Base-by-base conservation (phyloP, 495 filamentous ascomycete genomes). In the Annulohypoxylon moriforme region DNA sequence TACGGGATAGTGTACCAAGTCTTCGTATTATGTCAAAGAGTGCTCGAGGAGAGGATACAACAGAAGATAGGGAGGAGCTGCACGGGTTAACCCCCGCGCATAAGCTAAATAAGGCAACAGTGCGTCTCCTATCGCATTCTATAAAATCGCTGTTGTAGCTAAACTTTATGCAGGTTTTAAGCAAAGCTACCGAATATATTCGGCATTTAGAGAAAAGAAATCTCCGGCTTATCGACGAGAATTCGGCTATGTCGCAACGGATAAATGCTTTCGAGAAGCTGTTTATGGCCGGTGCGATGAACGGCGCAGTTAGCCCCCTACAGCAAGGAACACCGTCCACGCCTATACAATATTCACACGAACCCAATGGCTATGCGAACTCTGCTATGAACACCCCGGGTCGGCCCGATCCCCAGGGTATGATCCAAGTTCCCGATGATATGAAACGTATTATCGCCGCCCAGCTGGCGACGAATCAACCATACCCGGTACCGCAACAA, bases 141-240 rank as follows among this genome's bases (percentile, higher is more conserved):
- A 44, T 16, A 34, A 25, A 18, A 0, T 4, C 10, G 25, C 9
- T 24, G n/a, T 33, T 6, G 25, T 46, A 33, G 20, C 74, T 75
- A 70, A 76, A 47, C 22, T 64, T 22, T 52, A 44, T 22, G 13
- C 49, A 87, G 86, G 83, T 97, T 57, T 81, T 99, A 18, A 91
- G 92, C 33, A 98, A 98, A 79, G 95, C 95, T 10, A 97, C 94
- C 14, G 95, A 98, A 75, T 98, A 99, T 72, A 99, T 99, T 72
- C 86, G 90, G 22, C 93, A 98, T 81, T 80, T 99, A 9, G 96
- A 99, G 79, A 94, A 94, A 77, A 89, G 93, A 3, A 96, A 96
- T 74, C 91, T 90, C 68, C 87, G 91, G 1, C 83, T 97, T 18
- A 80, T 90, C 50, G 92, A 97, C 22, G 94, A 97, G 69, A 94